Evolutionary conservation across 2,329 filamentous ascomycete genomes (phyloP).

Genomic region (Colletotrichum euphorbiae): DNA sequence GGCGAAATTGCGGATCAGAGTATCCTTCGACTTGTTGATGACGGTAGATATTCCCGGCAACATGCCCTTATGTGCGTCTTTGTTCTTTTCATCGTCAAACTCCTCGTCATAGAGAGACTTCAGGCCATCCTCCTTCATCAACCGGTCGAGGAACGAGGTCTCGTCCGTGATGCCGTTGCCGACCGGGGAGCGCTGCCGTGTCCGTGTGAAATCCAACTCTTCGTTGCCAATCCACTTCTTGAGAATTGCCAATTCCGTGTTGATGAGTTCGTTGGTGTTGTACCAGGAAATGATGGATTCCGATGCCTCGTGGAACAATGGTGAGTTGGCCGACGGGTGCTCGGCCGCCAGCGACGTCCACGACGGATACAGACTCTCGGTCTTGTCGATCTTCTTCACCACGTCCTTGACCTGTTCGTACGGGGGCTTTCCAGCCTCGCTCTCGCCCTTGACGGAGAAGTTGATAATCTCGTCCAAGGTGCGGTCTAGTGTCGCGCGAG

Average conservation of each 20-base stretch:
- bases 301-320: slow-evolving; percentile 82
- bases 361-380: slow-evolving; percentile 87
- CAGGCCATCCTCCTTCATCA: slow-evolving; percentile 95
- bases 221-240: slow-evolving; percentile 98
- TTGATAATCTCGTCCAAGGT: slow-evolving; percentile 88
- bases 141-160: slow-evolving; percentile 90
- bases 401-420: slow-evolving; percentile 91
- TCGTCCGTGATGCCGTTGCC: slow-evolving; percentile 86
- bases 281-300: slow-evolving; percentile 95
- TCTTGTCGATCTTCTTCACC: slow-evolving; percentile 89
- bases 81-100: slow-evolving; percentile 48
- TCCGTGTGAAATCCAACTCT: slow-evolving; percentile 88
- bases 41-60: slow-evolving; percentile 85
- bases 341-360: slow-evolving; percentile 78
- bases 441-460: slow-evolving; percentile 94
- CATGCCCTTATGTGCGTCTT: slow-evolving; percentile 74
- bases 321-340: slow-evolving; percentile 81
- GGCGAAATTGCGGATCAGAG: slow-evolving; percentile 86
- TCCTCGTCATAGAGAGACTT: slow-evolving; percentile 87
- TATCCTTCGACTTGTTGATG: slow-evolving; percentile 93
- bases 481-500: slow-evolving; percentile 77
- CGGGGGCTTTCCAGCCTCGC: slow-evolving; percentile 88
- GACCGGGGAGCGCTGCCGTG: slow-evolving; percentile 74
- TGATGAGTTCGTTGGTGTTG: slow-evolving; percentile 96
- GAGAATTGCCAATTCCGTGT: slow-evolving; percentile 89